Evolutionary conservation across 2,329 filamentous ascomycete genomes (phyloP), one percentile per base, ranked within the genome.

Genomic region (Cladosporium cucumerinum): DNA sequence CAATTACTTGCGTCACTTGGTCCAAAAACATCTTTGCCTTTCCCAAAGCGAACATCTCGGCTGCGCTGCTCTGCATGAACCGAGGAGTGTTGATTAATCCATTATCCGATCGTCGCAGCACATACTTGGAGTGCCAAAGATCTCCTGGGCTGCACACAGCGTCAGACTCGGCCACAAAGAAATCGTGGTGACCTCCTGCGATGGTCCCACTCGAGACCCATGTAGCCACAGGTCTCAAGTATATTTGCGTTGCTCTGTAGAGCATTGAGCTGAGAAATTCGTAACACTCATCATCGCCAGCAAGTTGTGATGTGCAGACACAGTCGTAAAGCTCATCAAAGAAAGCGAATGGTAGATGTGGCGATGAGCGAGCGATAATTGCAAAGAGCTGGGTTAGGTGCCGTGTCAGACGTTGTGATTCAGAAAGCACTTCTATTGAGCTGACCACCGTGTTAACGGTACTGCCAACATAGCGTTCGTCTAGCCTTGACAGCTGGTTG

Each of bases 21-120:
- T 88, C 89, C n/a, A 97, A 79, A 52, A 97, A 89, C 1, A 95
- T 86, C 63, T 95, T 88, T 71, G 90, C 96, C 77, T 97, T 97
- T 0, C 94, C 94, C 1, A 92, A 89, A 1, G 89, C 92, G 71
- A 97, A 94, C 43, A 97, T 92, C 67, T 88, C 90, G 26, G 81
- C 79, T 0, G 86, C 87, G 1, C 88, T 85, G 2, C 88, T 84
- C 46, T 88, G 86, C 5, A 97, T 82, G 69, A 97, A 97, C 2
- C 79, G 83, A 0, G 94, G 93, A 0, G 89, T 88, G 70, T 89
- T 87, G 1, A 93, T 10, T 10, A 76, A 1, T 79, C 88, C 87
- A 49, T 86, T 81, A 3, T 83, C 76, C 0, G 87, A 86, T 14
- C 80, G 82, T 28, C 88, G 86, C 16, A 97, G 80, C 25, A 84